Evolutionary conservation across 139 green algal genomes (phyloP).

Genomic region (Micractinium conductrix): DNA sequence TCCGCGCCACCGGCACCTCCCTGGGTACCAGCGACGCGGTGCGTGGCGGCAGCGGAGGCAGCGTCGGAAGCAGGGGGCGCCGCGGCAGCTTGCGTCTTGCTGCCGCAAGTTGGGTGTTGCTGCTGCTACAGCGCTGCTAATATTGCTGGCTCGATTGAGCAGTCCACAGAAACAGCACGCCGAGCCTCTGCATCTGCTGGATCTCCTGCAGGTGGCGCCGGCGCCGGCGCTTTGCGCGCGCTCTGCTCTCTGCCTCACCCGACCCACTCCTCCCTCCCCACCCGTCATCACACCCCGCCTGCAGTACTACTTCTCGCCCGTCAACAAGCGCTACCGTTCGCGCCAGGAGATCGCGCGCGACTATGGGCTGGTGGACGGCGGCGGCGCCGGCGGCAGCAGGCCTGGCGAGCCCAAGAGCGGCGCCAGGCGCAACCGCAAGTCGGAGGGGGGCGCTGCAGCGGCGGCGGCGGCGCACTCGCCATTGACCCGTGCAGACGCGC

Average conservation of each 20-base stretch:
- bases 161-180: too few species aligned
- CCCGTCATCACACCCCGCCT: background rate
- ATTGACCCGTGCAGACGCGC: background rate
- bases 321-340: conserved; percentile 60
- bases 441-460: conserved; percentile 13
- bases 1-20: conserved; percentile 53
- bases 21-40: conserved; percentile 59
- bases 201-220: too few species aligned
- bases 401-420: background rate
- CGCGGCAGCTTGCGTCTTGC: too few species aligned
- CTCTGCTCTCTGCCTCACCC: too few species aligned
- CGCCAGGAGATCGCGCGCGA: conserved; percentile 38
- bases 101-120: too few species aligned
- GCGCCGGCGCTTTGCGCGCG: too few species aligned
- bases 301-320: conserved; percentile 66
- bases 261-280: background rate
- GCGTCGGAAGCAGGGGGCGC: too few species aligned
- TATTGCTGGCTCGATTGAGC: background rate
- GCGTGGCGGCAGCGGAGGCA: too few species aligned
- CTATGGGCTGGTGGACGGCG: conserved; percentile 30
- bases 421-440: conserved; percentile 23
- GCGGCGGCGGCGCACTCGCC: background rate
- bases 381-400: too few species aligned
- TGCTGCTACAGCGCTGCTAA: background rate
- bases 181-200: background rate